phyloP scores from a whole-genome alignment of 208 protist species.

The Crithidia acanthocephali region DNA sequence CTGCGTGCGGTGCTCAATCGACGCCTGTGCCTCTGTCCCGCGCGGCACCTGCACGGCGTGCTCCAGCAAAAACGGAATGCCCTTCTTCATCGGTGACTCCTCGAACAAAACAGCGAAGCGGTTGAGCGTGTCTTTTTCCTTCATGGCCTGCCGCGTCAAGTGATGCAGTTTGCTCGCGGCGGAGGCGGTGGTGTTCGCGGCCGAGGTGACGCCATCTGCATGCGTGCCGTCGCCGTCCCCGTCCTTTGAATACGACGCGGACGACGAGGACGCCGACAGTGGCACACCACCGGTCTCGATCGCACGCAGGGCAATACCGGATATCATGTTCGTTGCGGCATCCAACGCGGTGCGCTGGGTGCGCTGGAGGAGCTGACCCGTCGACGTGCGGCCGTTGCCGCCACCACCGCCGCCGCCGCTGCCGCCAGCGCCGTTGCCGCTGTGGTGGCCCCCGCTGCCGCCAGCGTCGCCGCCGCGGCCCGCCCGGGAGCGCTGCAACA shows the following conservation, averaged over 20 bases:
- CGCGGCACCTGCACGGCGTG: constrained; percentile 51
- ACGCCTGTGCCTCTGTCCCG: constrained; percentile 21
- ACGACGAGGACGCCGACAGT: background rate
- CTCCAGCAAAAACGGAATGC: constrained; percentile 78
- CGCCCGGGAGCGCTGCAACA: background rate
- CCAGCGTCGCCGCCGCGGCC: background rate
- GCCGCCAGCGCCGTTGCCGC: background rate
- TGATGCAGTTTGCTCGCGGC: background rate
- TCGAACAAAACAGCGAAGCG: constrained; percentile 73
- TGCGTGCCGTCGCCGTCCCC: background rate
- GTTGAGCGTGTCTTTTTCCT: constrained; percentile 64
- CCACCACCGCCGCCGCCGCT: constrained; percentile 8
- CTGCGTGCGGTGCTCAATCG: constrained; percentile 34
- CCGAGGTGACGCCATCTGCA: too few species aligned
- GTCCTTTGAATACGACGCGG: background rate
- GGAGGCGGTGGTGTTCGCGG: background rate
- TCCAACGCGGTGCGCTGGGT: constrained; percentile 40
- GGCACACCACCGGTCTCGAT: constrained; percentile 7
- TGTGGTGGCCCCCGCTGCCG: constrained; percentile 2
- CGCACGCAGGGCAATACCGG: constrained; percentile 31
- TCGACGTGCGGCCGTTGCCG: background rate
- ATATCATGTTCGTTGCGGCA: constrained; percentile 38
- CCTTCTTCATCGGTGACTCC: constrained; percentile 71
- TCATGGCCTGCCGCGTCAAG: constrained; percentile 24
- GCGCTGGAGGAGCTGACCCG: constrained; percentile 12